phyloP scores from a whole-genome alignment of 1,284 basidiomycete species.

The Sanghuangporus baumii region DNA sequence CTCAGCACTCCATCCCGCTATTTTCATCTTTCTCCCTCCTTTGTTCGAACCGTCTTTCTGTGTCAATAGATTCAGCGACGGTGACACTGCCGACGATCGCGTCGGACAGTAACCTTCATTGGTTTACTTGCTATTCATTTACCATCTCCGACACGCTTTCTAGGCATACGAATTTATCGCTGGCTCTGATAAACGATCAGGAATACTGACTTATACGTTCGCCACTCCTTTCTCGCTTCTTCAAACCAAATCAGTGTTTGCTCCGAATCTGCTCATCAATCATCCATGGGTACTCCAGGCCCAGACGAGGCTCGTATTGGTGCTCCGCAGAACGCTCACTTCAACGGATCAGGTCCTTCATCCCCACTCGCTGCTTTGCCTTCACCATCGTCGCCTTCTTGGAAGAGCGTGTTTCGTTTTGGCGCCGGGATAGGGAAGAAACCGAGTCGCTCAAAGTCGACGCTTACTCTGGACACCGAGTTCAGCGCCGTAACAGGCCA shows the following conservation, averaged over 20 bases:
- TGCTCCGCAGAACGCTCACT: constrained; percentile 4
- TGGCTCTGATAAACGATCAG: neutral
- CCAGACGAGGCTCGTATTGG: neutral
- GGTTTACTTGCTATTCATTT: neutral
- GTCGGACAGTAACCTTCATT: constrained; percentile 1
- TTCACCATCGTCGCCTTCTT: constrained; percentile 18
- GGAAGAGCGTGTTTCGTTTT: constrained; percentile 17
- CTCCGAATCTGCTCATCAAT: neutral
- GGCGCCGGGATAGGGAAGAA: constrained; percentile 8
- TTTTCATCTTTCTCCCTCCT: neutral
- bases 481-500: constrained; percentile 2
- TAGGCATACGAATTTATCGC: neutral
- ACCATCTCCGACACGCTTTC: constrained; percentile 2
- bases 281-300: neutral
- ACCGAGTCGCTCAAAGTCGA: constrained; percentile 16
- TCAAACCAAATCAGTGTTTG: neutral
- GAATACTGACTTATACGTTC: neutral
- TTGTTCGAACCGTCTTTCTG: neutral
- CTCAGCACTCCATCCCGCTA: neutral
- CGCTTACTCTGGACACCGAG: constrained; percentile 17
- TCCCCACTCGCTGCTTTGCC: constrained; percentile 11
- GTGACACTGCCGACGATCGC: neutral
- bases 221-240: constrained; percentile 3
- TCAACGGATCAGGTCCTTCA: constrained; percentile 10
- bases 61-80: neutral